A percentile compares a stretch with the other conserved stretches of the same genome.
These are phyloP conservation scores for Xylariaceae sp. DNA, from an alignment of 2,329 filamentous ascomycete genomes.

Conservation along the genomic window DNA sequence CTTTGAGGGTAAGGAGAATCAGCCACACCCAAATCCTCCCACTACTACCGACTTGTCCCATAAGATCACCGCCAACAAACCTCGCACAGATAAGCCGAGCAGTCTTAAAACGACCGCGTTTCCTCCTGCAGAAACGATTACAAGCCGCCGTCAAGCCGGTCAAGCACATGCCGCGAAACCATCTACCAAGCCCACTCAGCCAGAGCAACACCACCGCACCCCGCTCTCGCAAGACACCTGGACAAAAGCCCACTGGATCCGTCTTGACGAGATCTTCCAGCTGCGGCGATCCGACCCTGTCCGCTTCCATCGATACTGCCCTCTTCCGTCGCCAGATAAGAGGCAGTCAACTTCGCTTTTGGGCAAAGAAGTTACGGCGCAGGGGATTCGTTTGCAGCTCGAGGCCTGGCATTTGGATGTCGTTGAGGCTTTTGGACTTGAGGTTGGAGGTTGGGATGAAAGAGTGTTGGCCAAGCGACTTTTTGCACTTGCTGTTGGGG, in stretches of 20 bases:
- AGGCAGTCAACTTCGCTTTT: constrained; percentile 32
- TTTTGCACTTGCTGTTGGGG: constrained; percentile 51
- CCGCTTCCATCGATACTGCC: constrained; percentile 31
- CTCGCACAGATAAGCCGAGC: no score
- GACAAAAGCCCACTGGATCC: constrained; percentile 51
- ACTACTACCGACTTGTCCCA: no score
- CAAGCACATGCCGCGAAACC: no score
- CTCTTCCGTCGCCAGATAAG: constrained; percentile 12
- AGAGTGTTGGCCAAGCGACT: constrained; percentile 47
- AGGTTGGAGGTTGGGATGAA: constrained; percentile 50
- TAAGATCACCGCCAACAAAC: no score
- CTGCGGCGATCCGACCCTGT: constrained; percentile 42
- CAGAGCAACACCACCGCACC: constrained; percentile 17
- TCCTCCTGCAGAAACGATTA: no score
- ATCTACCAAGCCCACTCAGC: background rate
- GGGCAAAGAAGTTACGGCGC: constrained; percentile 46
- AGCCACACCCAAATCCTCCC: no score
- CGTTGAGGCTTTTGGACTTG: constrained; percentile 48
- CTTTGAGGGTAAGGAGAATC: constrained; percentile 33
- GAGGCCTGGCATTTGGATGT: constrained; percentile 57
- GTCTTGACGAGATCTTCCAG: constrained; percentile 49
- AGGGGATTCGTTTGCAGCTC: constrained; percentile 44
- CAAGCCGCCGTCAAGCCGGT: no score
- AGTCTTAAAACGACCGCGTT: no score
- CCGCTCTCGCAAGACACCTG: constrained; percentile 30